Evolutionary conservation across 192 early-diverging fungal species (phyloP).

Genomic region (Globomyces pollinis-pini): DNA sequence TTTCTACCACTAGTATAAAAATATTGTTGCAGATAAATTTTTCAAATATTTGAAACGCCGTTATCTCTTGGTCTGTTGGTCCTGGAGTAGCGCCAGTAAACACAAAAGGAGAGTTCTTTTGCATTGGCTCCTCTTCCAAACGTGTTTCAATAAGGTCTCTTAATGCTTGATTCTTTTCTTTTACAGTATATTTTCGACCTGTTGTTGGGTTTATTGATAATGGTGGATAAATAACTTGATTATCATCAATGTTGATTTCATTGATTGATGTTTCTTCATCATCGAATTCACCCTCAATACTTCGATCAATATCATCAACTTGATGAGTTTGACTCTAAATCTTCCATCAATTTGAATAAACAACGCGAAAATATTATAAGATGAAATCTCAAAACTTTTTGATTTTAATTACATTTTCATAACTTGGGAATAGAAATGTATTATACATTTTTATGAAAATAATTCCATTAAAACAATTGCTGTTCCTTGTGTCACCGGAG

Average conservation of each 20-base stretch:
- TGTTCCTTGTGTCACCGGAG: too few relatives aligned
- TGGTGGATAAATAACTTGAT: background rate
- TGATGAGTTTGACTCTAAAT: too few relatives aligned
- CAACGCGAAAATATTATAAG: too few relatives aligned
- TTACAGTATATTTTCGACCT: background rate
- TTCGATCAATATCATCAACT: too few relatives aligned
- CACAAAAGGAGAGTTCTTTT: too few relatives aligned
- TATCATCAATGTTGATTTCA: background rate
- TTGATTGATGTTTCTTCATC: background rate
- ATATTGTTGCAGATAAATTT: background rate
- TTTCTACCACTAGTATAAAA: background rate
- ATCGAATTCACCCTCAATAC: too few relatives aligned
- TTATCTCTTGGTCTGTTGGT: background rate
- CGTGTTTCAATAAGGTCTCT: background rate
- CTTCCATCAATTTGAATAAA: too few relatives aligned
- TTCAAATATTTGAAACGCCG: background rate
- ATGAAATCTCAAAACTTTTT: too few relatives aligned
- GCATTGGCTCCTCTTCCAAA: background rate
- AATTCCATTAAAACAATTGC: too few relatives aligned
- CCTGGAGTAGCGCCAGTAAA: background rate
- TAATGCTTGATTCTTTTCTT: background rate
- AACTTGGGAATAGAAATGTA: too few relatives aligned
- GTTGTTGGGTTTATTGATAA: background rate
- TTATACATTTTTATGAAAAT: too few relatives aligned
- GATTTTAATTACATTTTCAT: too few relatives aligned